Conservation (phyloP, 371 early-diverging fungal species). For the Circinella umbellata region DNA sequence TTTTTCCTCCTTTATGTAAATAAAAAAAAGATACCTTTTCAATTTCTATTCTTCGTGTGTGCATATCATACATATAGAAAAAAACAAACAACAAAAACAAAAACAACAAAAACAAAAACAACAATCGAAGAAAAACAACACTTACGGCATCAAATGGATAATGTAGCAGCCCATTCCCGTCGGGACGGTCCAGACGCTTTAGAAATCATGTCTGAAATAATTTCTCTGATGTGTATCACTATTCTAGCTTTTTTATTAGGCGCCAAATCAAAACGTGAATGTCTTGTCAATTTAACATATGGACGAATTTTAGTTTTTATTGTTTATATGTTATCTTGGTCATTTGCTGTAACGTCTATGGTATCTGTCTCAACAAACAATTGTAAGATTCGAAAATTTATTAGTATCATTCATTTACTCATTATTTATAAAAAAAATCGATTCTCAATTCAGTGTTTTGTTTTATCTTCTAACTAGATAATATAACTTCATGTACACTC, state of each 20-base stretch:
- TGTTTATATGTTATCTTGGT: conserved; percentile 24
- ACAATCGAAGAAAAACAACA: too few species aligned
- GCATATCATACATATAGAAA: too few species aligned
- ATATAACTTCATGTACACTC: conserved; percentile 26
- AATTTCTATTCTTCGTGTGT: too few species aligned
- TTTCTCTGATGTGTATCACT: conserved; percentile 26
- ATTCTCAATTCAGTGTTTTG: neutral
- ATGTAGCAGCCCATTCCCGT: neutral
- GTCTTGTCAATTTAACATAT: conserved; percentile 19
- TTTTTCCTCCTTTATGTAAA: too few species aligned
- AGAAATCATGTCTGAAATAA: conserved; percentile 25
- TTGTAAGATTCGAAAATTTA: conserved; percentile 8
- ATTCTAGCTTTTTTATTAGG: conserved; percentile 21
- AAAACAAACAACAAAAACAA: too few species aligned
- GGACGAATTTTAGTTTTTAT: conserved; percentile 21
- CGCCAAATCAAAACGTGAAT: conserved; percentile 23
- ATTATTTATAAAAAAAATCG: neutral
- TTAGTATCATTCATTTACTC: neutral
- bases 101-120: too few species aligned
- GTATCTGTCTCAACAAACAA: conserved; percentile 29
- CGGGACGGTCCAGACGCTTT: conserved; percentile 19
- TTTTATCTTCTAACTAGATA: conserved; percentile 8
- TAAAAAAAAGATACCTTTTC: too few species aligned
- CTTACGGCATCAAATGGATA: conserved; percentile 1
- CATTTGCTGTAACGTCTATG: conserved; percentile 21